Evolutionary conservation across 2,329 filamentous ascomycete species (phyloP), one percentile per base, ranked within the genome.

Genomic region (Triangularia verruculosa): DNA sequence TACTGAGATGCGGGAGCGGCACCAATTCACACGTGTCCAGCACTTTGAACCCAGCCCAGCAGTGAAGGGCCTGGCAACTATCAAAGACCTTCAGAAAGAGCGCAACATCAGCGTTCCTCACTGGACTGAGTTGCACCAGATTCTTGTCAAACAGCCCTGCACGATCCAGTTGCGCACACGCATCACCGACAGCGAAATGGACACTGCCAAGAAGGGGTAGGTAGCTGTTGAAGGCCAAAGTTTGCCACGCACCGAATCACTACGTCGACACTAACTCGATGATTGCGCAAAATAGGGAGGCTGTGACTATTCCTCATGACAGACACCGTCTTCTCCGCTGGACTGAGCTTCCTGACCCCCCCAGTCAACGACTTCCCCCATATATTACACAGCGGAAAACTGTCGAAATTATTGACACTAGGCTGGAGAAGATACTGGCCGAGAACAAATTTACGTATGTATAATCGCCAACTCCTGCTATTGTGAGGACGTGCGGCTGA

Each of bases 321-420:
- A 64, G 64, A 25, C 47, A 43, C 1, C 84, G 83, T 17, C 79
- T 81, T 3, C 72, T 89, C 63, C 77, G 82, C 53, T 89, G 85
- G 84, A 81, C 78, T 5, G 86, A 88, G 67, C 78, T 88, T 53
- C 86, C 86, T 1, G 86, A 88, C 65, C 85, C 85, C 15, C 76
- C 80, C 1, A 77, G 77, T 24, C 77, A 77, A 12, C 76, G 78
- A n/a, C 24, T 66, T 78, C 81, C 11, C 55, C 62, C 54, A 32
- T 76, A 57, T 72, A 68, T 85, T 32, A 82, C 78, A 9, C 80
- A 85, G 70, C 78, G 84, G 43, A 85, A 83, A 70, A 83, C 82
- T 72, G 77, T 86, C 6, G 84, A 86, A 68, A 80, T 87, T 69
- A 78, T 81, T 1, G 81, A 83, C 67, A 79, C 74, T 58, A 80